Percentiles rank a stretch among this genome's conserved stretches.
These are phyloP conservation scores for Termitomyces sp. DNA, from an alignment of 768 basidiomycete genomes.

Conservation along the genomic window DNA sequence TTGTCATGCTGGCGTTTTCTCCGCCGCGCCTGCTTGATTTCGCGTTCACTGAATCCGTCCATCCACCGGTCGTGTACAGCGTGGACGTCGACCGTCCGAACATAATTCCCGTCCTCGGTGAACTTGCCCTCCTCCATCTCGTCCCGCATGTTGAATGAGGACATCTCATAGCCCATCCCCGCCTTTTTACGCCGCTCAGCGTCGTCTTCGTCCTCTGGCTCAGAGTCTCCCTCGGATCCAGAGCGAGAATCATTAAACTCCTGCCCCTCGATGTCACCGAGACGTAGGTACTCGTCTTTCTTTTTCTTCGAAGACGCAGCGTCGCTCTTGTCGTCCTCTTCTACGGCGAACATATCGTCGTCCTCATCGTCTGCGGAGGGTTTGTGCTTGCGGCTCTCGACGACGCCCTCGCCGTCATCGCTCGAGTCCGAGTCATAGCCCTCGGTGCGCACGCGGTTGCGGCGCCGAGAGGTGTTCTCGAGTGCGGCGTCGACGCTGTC, in stretches of 20 bases:
- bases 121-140: conserved; percentile 99
- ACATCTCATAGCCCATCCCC: conserved; percentile 92
- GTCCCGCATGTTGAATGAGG: conserved; percentile 97
- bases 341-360: conserved; percentile 80
- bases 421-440: conserved; percentile 94
- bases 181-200: conserved; percentile 70
- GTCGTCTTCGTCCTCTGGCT: conserved; percentile 76
- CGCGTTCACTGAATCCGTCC: conserved; percentile 81
- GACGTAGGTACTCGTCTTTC: conserved; percentile 71
- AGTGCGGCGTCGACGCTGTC: conserved; percentile 76
- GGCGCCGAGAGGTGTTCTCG: conserved; percentile 57
- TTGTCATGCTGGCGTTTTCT: conserved; percentile 75
- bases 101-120: conserved; percentile 87
- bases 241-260: conserved; percentile 63
- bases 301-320: no score
- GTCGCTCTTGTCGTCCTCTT: no score
- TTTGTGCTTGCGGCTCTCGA: conserved; percentile 68
- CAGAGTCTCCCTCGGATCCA: conserved; percentile 43
- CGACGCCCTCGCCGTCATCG: conserved; percentile 94
- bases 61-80: conserved; percentile 95
- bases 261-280: conserved; percentile 97
- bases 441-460: conserved; percentile 77
- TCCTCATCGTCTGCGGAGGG: conserved; percentile 44
- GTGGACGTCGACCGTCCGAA: conserved; percentile 84
- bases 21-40: conserved; percentile 78